Evolutionary conservation across 805 yeast species (phyloP).

Genomic region (Naumovozyma castellii): DNA sequence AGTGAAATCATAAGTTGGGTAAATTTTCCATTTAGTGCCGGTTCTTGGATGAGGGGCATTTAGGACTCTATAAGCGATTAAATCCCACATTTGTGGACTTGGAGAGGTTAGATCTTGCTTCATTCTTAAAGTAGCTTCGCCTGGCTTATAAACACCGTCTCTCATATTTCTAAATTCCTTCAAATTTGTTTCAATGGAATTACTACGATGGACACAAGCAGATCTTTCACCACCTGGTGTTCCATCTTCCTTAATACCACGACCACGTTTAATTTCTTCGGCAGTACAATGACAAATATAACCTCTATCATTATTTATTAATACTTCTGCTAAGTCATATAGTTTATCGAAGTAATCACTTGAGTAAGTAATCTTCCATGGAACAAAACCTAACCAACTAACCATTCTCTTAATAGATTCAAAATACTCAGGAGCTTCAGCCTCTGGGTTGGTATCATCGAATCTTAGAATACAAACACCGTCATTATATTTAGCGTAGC

Average conservation of each 20-base stretch:
- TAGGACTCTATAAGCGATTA: slow-evolving; percentile 91
- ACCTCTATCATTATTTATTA: slow-evolving; percentile 63
- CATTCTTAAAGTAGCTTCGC: slow-evolving; percentile 94
- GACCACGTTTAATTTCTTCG: slow-evolving; percentile 78
- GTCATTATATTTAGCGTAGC: slow-evolving; percentile 79
- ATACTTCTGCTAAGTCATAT: slow-evolving; percentile 78
- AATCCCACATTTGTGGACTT: slow-evolving; percentile 99
- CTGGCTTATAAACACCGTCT: slow-evolving; percentile 79
- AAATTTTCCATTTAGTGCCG: slow-evolving; percentile 93
- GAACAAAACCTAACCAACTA: slow-evolving; percentile 87
- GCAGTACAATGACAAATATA: slow-evolving; percentile 91
- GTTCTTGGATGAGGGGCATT: slow-evolving; percentile 93
- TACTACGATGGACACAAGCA: slow-evolving; percentile 68
- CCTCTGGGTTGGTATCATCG: slow-evolving; percentile 98
- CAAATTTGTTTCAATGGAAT: slow-evolving; percentile 66
- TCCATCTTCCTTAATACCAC: slow-evolving; percentile 90
- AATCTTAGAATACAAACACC: slow-evolving; percentile 89
- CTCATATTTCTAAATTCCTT: slow-evolving; percentile 82
- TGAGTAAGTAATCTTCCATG: slow-evolving; percentile 92
- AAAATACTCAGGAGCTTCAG: slow-evolving; percentile 89
- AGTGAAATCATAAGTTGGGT: slow-evolving; percentile 97
- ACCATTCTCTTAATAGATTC: slow-evolving; percentile 76
- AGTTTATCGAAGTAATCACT: slow-evolving; percentile 89
- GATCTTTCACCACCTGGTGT: slow-evolving; percentile 87
- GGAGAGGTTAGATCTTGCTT: slow-evolving; percentile 85